Evolutionary conservation across 345 rosid genomes (phyloP), one percentile per base, ranked within the genome.

Genomic region (Viola odorata): DNA sequence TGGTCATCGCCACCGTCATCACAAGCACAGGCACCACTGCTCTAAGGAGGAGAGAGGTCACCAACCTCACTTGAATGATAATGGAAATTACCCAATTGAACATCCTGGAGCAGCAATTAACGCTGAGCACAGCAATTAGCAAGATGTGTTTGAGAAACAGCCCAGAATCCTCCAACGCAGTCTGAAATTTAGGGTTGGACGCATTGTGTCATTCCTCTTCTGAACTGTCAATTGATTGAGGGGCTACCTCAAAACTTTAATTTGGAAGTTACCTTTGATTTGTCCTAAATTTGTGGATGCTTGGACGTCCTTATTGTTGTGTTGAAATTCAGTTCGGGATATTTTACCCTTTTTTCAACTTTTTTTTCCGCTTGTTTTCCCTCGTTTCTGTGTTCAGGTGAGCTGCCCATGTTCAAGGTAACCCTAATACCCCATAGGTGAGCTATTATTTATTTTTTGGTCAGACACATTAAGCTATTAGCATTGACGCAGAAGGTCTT

Each of bases 1-100:
- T 23, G 69, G 9, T 45, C 61, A 62, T 37, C 55, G 58, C 41
- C 68, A 23, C 45, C 69, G 42, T 50, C 78, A 51, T 64, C 79
- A 76, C 68, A 70, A 60, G 40, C 70, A 60, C 63, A 6, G 9
- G n/a, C 65, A 9, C 36, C 51, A 56, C 55, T 66, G 37, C 9
- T 5, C 17, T 6, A 58, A 58, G 13, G 63, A 72, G 13, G 64
- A 45, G 63, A 58, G 61, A 53, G 53, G 50, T 49, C 45, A 55
- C 32, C 13, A 23, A 13, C n/a, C 37, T 17, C 52, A 14, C 57
- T 8, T 37, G 45, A 74, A 62, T 16, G 17, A 57, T 6, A 58
- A 61, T 50, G 65, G 63, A 23, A 47, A 76, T 41, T 39, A 57
- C 41, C 6, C 12, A 14, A 7, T 23, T 12, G 47, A 32, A 40